Percentiles rank a stretch among this genome's conserved stretches.
Conservation (phyloP, 164 flowering plant genomes). For the Cinnamomum chago region DNA sequence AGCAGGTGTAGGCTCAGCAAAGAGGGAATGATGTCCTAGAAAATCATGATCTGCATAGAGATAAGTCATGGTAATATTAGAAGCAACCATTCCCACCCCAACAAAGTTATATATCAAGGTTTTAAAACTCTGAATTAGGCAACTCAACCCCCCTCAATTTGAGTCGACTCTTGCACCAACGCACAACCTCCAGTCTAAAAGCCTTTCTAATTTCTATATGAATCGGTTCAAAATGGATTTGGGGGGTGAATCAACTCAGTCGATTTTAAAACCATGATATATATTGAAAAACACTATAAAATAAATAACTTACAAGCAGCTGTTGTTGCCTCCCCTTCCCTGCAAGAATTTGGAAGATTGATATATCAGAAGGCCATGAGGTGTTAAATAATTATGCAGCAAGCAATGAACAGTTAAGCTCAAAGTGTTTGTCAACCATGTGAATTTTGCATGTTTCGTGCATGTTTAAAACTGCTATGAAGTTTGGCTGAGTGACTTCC, state of each 20-base stretch:
- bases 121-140: too few relatives aligned
- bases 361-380: conserved; percentile 4
- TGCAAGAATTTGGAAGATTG: conserved; percentile 22
- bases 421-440: not conserved
- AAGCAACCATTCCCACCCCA: not conserved
- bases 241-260: too few relatives aligned
- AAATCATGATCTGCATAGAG: conserved; percentile 68
- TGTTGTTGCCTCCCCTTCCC: conserved; percentile 72
- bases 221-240: too few relatives aligned
- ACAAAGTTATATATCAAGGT: too few relatives aligned
- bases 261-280: too few relatives aligned
- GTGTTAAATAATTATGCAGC: not conserved
- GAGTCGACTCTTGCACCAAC: too few relatives aligned
- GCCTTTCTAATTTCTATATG: too few relatives aligned
- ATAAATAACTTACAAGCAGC: conserved; percentile 37
- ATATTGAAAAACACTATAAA: not conserved
- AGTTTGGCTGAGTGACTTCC: not conserved
- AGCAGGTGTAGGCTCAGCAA: conserved; percentile 66
- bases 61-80: not conserved
- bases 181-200: too few relatives aligned
- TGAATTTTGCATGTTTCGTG: too few relatives aligned
- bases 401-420: not conserved
- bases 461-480: too few relatives aligned
- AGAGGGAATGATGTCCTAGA: conserved; percentile 61
- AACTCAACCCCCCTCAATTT: too few relatives aligned